A percentile compares a stretch with the other conserved stretches of the same genome.
These are phyloP conservation scores for Hippophae gyantsensis DNA, from an alignment of 306 rosid genomes.

Conservation along the genomic window DNA sequence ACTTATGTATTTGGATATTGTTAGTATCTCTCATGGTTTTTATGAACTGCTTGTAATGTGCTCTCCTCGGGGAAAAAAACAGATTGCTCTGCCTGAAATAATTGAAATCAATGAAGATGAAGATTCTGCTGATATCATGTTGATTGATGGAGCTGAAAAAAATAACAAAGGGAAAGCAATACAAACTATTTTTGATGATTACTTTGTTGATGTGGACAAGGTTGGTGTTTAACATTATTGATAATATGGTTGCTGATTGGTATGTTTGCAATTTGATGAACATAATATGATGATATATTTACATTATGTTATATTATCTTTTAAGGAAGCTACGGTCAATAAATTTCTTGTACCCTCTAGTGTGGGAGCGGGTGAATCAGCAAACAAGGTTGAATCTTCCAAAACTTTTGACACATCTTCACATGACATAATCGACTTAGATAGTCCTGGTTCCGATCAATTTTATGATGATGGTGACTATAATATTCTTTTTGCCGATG, in stretches of 20 bases:
- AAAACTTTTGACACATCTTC: conserved; percentile 24
- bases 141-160: conserved; percentile 28
- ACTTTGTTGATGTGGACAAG: conserved; percentile 32
- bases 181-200: conserved; percentile 24
- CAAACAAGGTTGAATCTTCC: conserved; percentile 34
- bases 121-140: conserved; percentile 29
- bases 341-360: conserved; percentile 21
- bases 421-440: conserved; percentile 37
- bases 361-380: conserved; percentile 29
- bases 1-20: no score
- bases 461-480: conserved; percentile 36
- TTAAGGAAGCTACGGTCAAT: conserved; percentile 31
- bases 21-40: neutral
- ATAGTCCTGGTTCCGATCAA: conserved; percentile 40
- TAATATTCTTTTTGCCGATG: conserved; percentile 29
- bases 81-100: conserved; percentile 41
- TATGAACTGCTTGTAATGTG: no score
- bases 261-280: conserved; percentile 10
- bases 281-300: conserved; percentile 5
- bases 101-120: conserved; percentile 50
- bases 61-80: conserved; percentile 5
- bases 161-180: conserved; percentile 50
- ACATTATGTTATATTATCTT: conserved; percentile 15
- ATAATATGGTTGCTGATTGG: conserved; percentile 12
- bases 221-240: conserved; percentile 32